A percentile compares a stretch with the other conserved stretches of the same genome.
Evolutionary conservation across 495 filamentous ascomycete genomes (phyloP).

Genomic region (Penicillium canescens): DNA sequence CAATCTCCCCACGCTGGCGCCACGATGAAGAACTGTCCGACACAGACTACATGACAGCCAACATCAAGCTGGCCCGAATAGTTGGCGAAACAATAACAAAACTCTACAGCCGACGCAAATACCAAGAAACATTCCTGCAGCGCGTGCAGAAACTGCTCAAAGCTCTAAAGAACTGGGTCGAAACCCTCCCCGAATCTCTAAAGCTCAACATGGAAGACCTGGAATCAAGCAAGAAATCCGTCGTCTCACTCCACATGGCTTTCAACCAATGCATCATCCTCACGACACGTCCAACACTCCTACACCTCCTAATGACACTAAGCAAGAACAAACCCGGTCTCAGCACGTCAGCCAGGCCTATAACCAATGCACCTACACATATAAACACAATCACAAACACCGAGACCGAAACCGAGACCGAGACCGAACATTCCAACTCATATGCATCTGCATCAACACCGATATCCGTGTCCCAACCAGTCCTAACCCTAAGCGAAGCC

Average conservation of each 20-base stretch:
- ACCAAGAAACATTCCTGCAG: conserved; percentile 44
- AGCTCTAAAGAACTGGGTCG: conserved; percentile 46
- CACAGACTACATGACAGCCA: conserved; percentile 40
- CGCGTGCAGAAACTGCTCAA: conserved; percentile 46
- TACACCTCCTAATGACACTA: conserved; percentile 43
- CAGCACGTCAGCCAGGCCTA: not conserved
- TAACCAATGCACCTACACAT: not conserved
- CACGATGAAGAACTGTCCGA: conserved; percentile 46
- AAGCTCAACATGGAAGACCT: conserved; percentile 39
- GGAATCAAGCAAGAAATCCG: conserved; percentile 38
- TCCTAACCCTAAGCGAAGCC: conserved; percentile 44
- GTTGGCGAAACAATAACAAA: conserved; percentile 44
- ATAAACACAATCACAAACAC: not conserved
- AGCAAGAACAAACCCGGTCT: conserved; percentile 16
- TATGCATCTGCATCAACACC: no score
- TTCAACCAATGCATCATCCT: conserved; percentile 48
- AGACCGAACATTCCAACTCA: not conserved
- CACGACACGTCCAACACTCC: conserved; percentile 41
- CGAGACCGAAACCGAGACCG: not conserved
- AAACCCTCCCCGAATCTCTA: conserved; percentile 42
- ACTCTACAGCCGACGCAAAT: conserved; percentile 45
- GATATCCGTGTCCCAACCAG: conserved; percentile 36
- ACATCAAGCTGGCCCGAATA: conserved; percentile 43
- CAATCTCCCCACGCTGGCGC: conserved; percentile 29
- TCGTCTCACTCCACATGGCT: conserved; percentile 42